Base-by-base conservation (phyloP, 2,329 filamentous ascomycete species). In the Nemania sp. region DNA sequence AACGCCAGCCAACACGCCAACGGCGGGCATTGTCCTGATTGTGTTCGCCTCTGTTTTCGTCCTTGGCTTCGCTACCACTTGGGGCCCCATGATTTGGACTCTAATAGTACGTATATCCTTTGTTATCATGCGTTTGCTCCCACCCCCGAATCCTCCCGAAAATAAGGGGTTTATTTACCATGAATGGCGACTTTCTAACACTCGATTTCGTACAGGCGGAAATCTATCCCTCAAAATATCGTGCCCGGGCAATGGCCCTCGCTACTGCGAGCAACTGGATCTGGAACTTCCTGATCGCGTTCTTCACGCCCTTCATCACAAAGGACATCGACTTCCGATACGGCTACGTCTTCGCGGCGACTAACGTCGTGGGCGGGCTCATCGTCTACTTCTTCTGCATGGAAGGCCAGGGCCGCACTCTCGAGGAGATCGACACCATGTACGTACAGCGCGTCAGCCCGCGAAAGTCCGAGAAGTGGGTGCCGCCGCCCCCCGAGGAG, bases 361-460 rank as follows among this genome's bases (percentile, higher is more conserved):
- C 88, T 71, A 89, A 90, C 67, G 77, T 90, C 17, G 78, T 84
- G 0, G 89, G 83, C 0, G 83, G 85, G 0, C 65, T 86, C 0
- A 74, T 92, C 12, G 88, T 92, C 32, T 93, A 89, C 78, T 90
- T 93, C 76, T 92, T 92, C 73, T 83, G 92, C 54, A 86, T 89
- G 57, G 90, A 93, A 72, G 87, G 84, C 47, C 87, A 90, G 70
- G 90, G 88, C 54, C 83, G 89, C 5, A 87, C 85, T 0, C 80
- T 94, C 1, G 90, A 94, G 76, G 89, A 93, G 73, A 89, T 94
- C 57, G 90, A 94, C 68, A 88, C 86, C 49, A 90, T 90, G 87
- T 92, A 92, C 66, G 79, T 90, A 37, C 79, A 88, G 51, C 77
- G 78, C 25, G 86, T 91, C 17, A 83, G 78, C 65, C 87, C 89